Percentiles rank a stretch among this genome's conserved stretches.
Conservation (phyloP, 495 filamentous ascomycete species). For the Cudoniella acicularis region DNA sequence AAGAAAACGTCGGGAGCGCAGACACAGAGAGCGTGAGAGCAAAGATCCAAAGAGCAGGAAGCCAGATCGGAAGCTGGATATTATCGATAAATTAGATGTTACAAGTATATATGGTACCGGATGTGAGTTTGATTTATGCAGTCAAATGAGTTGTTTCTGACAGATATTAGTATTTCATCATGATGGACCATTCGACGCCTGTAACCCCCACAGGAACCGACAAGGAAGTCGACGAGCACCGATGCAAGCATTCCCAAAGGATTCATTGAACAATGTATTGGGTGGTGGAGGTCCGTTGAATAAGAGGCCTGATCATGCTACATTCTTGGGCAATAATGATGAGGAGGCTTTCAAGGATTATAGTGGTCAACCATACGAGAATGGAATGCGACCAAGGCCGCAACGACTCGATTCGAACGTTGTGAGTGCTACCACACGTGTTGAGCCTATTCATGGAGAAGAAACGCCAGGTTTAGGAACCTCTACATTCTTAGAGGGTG, state of each 20-base stretch:
- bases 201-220: conserved; percentile 92
- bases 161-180: conserved; percentile 82
- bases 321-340: conserved; percentile 72
- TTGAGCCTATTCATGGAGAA: conserved; percentile 76
- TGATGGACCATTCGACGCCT: conserved; percentile 97
- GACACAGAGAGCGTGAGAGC: conserved; percentile 54
- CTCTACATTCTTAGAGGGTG: conserved; percentile 93
- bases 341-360: conserved; percentile 87
- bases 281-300: conserved; percentile 86
- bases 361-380: conserved; percentile 30
- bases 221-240: conserved; percentile 79
- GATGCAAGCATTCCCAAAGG: conserved; percentile 94
- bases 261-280: conserved; percentile 85
- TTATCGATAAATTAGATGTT: conserved; percentile 97
- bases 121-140: conserved; percentile 50
- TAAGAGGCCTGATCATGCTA: conserved; percentile 73
- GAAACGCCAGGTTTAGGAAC: conserved; percentile 84
- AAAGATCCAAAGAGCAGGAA: conserved; percentile 49
- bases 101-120: conserved; percentile 96
- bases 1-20: conserved; percentile 66
- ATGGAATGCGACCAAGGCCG: conserved; percentile 31
- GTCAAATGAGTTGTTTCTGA: conserved; percentile 9
- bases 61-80: conserved; percentile 67
- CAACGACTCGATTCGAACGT: conserved; percentile 40
- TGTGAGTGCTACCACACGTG: conserved; percentile 45